Conservation (phyloP, 768 basidiomycete genomes). For the Suillus tomentosus region DNA sequence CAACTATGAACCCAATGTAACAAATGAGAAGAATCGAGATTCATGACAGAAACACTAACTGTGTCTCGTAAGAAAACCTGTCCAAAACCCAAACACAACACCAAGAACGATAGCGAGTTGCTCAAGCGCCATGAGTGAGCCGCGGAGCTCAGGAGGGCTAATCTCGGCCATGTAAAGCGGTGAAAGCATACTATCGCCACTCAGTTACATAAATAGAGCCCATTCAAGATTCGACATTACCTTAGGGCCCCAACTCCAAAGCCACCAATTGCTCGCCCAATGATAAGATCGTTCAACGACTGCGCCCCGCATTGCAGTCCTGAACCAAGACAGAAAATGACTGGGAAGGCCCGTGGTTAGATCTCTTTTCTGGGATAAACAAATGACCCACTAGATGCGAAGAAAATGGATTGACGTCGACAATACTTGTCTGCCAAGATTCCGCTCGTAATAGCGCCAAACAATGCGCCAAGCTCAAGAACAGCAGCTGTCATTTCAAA, state of each 20-base stretch:
- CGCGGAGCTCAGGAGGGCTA: constrained; percentile 76
- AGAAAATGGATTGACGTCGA: constrained; percentile 64
- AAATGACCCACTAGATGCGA: constrained; percentile 59
- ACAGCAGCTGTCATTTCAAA: constrained; percentile 56
- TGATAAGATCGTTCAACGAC: constrained; percentile 55
- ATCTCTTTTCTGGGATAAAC: background rate
- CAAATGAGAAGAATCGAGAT: background rate
- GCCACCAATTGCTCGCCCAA: constrained; percentile 77
- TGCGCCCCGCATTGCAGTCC: constrained; percentile 65
- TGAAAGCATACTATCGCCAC: constrained; percentile 63
- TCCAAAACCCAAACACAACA: constrained; percentile 84
- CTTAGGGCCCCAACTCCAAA: constrained; percentile 78
- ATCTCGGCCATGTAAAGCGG: constrained; percentile 87
- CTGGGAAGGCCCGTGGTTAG: constrained; percentile 34
- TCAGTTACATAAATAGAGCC: background rate
- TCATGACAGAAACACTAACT: constrained; percentile 39
- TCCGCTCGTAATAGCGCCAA: constrained; percentile 71
- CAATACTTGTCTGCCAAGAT: constrained; percentile 70
- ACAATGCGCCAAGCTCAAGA: constrained; percentile 75
- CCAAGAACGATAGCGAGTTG: constrained; percentile 82
- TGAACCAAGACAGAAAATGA: constrained; percentile 73
- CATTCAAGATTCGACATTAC: constrained; percentile 33
- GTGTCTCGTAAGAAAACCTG: constrained; percentile 70
- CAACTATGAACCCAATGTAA: constrained; percentile 39
- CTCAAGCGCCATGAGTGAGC: constrained; percentile 77